Percentiles rank a stretch among this genome's conserved stretches.
Evolutionary conservation across 768 basidiomycete genomes (phyloP).

Genomic region (Termitomyces eurrhizus): DNA sequence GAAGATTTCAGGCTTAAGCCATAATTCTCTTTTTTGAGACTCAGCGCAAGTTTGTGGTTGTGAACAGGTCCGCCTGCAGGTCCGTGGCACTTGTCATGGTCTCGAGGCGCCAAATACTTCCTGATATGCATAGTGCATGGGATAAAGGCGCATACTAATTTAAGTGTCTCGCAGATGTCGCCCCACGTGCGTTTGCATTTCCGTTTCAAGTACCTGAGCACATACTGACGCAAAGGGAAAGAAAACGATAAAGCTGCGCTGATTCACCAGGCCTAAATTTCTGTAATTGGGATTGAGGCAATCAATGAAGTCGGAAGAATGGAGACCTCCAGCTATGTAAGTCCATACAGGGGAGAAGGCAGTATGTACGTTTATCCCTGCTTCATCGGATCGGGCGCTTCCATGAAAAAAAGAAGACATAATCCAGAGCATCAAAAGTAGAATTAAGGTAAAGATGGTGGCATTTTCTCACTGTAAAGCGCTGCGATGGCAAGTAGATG

Average conservation of each 20-base stretch:
- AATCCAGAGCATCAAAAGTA: not conserved
- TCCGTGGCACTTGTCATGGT: not conserved
- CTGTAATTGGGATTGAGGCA: not conserved
- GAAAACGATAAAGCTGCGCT: not conserved
- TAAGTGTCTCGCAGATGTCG: not conserved
- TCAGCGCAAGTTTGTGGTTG: not conserved
- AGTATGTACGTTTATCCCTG: not conserved
- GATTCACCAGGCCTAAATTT: not conserved
- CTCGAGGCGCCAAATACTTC: not conserved
- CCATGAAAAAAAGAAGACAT: not conserved
- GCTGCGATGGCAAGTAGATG: not conserved
- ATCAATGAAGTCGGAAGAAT: not conserved
- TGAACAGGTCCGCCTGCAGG: not conserved
- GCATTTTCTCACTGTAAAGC: not conserved
- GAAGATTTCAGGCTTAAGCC: not conserved
- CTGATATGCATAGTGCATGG: not conserved
- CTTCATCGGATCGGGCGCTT: not conserved
- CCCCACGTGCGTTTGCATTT: not conserved
- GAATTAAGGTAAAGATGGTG: not conserved
- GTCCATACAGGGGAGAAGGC: not conserved
- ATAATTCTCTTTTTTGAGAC: not conserved
- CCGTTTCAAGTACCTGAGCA: not conserved
- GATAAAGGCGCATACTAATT: not conserved
- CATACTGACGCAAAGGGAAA: not conserved
- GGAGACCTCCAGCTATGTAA: not conserved